Base-by-base conservation (phyloP, 176 grass and related monocot species). In the Poa pratensis region DNA sequence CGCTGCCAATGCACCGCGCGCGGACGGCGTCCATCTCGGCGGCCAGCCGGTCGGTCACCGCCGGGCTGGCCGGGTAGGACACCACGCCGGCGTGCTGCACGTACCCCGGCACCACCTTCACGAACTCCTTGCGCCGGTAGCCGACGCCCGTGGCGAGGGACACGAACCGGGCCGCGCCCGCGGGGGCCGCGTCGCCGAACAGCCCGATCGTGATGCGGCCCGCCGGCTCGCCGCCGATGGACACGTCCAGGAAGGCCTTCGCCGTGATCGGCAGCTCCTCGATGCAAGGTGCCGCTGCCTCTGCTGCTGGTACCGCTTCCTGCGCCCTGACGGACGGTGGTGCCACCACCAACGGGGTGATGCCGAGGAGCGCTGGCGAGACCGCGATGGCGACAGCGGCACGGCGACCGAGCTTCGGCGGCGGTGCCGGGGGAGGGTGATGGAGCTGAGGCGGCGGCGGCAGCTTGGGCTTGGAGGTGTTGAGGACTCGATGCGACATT, bases 41-140 rank as follows among this genome's bases (percentile, higher is more conserved):
- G 20, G 78, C 69, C 15, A 98, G 81, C 28, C 69, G 85, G 8
- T 86, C 88, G 22, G 87, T 87, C 35, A 76, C 73, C 23, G 76
- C 83, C 12, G 90, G 67, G 46, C 18, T 5, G 27, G 80, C 84
- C 2, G 84, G 73, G 76, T 91, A 94, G 2, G 92, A 89, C 19
- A 88, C 87, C 43, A 94, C 91, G 80, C 96, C 96, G n/a, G 78
- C 83, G 88, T 98, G 93, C 66, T 94, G 96, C 42, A 98, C 83
- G 78, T 98, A 98, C 7, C 85, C 87, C 2, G 93, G 91, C 51
- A 95, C 79, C 72, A 98, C 88, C 91, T 90, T 93, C 34, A 90
- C 69, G 81, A 98, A 98, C 90, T 98, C 96, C 89, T 98, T 98
- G 54, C 96, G 90, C 34, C 93, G 55, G 80, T 95, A 98, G 26